These are phyloP conservation scores for Deuterostichococcus epilithicus DNA, from an alignment of 139 green algal species.

Conservation along the genomic window DNA sequence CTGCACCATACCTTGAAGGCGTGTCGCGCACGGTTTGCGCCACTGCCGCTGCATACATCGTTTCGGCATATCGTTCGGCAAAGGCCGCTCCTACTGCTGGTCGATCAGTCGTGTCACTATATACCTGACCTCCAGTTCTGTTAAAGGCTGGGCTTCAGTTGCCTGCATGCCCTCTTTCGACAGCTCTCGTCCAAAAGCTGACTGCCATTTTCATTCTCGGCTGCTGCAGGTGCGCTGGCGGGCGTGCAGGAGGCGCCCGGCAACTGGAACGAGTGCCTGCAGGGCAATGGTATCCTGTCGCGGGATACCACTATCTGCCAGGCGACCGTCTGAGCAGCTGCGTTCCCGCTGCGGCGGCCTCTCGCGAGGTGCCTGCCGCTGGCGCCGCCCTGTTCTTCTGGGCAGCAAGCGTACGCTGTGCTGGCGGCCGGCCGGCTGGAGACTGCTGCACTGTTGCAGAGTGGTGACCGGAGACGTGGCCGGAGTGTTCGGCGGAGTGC, in stretches of 20 bases:
- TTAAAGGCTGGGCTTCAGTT: too few species aligned
- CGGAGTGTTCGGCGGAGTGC: too few species aligned
- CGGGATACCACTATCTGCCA: background rate
- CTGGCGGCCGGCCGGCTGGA: too few species aligned
- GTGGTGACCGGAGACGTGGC: too few species aligned
- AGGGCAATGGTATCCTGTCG: slow-evolving; percentile 4
- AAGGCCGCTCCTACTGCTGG: background rate
- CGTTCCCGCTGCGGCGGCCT: too few species aligned
- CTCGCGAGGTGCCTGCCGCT: too few species aligned
- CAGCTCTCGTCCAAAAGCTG: background rate
- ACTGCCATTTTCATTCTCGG: background rate
- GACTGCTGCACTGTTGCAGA: too few species aligned
- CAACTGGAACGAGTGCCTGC: slow-evolving; percentile 31
- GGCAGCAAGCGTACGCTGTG: too few species aligned
- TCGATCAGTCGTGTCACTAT: background rate
- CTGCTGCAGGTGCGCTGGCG: slow-evolving; percentile 8
- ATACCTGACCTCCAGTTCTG: background rate
- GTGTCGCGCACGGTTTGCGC: too few species aligned
- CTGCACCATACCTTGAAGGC: too few species aligned
- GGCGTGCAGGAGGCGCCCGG: slow-evolving; percentile 16
- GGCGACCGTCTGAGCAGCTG: background rate
- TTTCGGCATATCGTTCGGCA: background rate
- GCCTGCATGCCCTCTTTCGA: too few species aligned
- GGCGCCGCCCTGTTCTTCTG: too few species aligned
- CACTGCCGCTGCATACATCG: background rate